A percentile compares a stretch with the other conserved stretches of the same genome.
These are phyloP conservation scores for Omphalea diandra DNA, from an alignment of 441 rosid genomes.

Conservation along the genomic window DNA sequence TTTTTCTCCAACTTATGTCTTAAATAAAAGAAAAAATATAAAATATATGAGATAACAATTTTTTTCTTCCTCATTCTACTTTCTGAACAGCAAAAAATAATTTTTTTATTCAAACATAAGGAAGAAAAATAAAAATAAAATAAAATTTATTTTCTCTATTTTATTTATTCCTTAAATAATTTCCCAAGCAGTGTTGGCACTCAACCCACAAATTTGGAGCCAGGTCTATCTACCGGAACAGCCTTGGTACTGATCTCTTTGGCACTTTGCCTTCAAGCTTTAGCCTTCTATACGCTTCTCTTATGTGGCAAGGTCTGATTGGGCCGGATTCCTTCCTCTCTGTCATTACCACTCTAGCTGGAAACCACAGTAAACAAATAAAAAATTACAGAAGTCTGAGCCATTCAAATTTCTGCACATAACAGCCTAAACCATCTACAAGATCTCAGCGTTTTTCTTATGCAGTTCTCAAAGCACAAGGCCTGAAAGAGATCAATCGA, in stretches of 20 bases:
- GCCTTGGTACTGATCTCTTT: conserved; percentile 76
- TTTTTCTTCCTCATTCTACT: too few species aligned
- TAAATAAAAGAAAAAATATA: too few species aligned
- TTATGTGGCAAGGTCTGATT: conserved; percentile 91
- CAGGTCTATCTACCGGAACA: conserved; percentile 50
- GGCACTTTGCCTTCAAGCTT: conserved; percentile 91
- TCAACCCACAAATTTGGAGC: conserved; percentile 9
- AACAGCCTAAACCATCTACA: neutral
- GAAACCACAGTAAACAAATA: conserved; percentile 4
- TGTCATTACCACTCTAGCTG: conserved; percentile 81
- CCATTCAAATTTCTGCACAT: neutral
- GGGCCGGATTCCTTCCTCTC: conserved; percentile 94
- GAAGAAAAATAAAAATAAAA: too few species aligned
- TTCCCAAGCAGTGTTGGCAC: too few species aligned
- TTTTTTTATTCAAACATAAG: too few species aligned
- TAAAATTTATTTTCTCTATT: too few species aligned
- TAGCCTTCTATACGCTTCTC: conserved; percentile 86
- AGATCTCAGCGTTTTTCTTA: neutral
- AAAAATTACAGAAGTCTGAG: neutral
- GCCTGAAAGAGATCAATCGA: neutral
- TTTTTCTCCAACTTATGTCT: too few species aligned
- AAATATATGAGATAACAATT: too few species aligned
- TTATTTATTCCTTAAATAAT: too few species aligned
- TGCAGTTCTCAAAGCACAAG: neutral
- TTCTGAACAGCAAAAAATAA: too few species aligned